These are phyloP conservation scores for Atalantia buxifolia DNA, from an alignment of 345 rosid genomes.

Conservation along the genomic window DNA sequence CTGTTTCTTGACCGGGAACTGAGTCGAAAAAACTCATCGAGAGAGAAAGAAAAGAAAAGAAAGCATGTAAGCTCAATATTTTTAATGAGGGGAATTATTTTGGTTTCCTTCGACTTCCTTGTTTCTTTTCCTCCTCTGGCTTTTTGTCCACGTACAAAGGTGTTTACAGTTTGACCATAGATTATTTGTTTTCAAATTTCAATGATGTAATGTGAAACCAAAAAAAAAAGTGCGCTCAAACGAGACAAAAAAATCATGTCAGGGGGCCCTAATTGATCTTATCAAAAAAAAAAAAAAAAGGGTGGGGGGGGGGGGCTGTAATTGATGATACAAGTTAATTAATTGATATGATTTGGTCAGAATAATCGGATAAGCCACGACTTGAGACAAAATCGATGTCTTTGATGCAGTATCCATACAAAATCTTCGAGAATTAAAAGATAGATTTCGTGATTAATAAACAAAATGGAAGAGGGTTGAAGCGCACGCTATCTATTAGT, in stretches of 20 bases:
- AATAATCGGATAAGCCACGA: background rate
- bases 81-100: background rate
- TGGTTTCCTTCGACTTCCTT: background rate
- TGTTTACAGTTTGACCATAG: background rate
- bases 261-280: too few species aligned
- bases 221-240: background rate
- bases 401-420: background rate
- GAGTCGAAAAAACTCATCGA: too few species aligned
- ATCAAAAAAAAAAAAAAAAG: too few species aligned
- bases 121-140: background rate
- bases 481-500: too few species aligned
- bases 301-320: too few species aligned
- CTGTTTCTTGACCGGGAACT: too few species aligned
- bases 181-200: background rate
- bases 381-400: slow-evolving; percentile 10
- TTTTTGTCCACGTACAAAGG: background rate
- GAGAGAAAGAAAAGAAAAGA: too few species aligned
- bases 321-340: background rate
- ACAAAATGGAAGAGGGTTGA: too few species aligned
- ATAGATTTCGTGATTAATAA: background rate
- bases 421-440: background rate
- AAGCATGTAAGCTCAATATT: background rate
- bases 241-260: too few species aligned
- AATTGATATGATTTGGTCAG: background rate
- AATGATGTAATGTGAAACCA: background rate